Evolutionary conservation across 768 basidiomycete species (phyloP).

Genomic region (Tulasnella sp.): DNA sequence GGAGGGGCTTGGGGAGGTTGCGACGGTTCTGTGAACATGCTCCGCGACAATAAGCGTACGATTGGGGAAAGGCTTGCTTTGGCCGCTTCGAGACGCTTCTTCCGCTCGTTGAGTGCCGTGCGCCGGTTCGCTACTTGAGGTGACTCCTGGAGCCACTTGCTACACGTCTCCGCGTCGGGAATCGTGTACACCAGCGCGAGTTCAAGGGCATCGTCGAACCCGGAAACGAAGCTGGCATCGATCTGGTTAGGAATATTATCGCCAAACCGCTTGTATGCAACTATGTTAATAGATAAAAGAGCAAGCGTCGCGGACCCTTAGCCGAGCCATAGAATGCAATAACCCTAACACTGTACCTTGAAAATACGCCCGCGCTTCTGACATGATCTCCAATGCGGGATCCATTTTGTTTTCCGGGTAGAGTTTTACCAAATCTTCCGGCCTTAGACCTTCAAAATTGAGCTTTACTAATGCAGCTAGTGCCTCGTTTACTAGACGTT

Average conservation of each 20-base stretch:
- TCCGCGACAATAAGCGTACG: not conserved
- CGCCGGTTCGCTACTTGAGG: conserved; percentile 44
- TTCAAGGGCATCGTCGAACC: conserved; percentile 47
- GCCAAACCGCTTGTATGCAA: conserved; percentile 56
- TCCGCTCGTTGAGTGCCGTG: conserved; percentile 39
- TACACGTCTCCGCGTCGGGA: conserved; percentile 47
- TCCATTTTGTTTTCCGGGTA: conserved; percentile 15
- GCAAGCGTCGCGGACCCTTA: too few species aligned
- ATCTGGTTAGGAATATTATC: conserved; percentile 57
- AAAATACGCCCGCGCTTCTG: conserved; percentile 24
- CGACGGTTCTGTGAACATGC: not conserved
- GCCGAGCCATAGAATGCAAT: too few species aligned
- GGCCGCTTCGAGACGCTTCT: not conserved
- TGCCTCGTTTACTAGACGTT: too few species aligned
- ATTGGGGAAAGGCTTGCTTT: not conserved
- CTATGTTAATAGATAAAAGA: conserved; percentile 34
- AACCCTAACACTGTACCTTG: not conserved
- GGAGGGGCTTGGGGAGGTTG: not conserved
- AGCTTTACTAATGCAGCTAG: too few species aligned
- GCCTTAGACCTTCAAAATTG: not conserved
- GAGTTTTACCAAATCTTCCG: conserved; percentile 3
- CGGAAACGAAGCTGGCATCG: conserved; percentile 54
- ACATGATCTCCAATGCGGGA: conserved; percentile 24
- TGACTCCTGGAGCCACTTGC: conserved; percentile 51
- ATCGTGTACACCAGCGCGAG: conserved; percentile 43